Conservation (phyloP, 805 yeast species). For the Peterozyma toletana region DNA sequence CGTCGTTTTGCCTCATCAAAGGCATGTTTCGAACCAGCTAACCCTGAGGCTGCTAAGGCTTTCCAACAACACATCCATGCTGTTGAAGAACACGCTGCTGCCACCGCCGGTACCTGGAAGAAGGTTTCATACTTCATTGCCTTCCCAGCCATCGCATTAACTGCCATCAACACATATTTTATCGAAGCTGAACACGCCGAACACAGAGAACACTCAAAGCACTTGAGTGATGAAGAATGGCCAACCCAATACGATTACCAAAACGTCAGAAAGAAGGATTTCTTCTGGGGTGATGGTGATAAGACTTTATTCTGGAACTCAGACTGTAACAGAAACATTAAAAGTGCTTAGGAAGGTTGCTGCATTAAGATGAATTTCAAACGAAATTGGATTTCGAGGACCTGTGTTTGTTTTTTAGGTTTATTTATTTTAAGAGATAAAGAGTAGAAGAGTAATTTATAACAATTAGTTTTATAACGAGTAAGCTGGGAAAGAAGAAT, state of each 20-base stretch:
- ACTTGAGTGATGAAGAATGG: conserved; percentile 84
- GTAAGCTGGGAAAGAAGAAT: no score
- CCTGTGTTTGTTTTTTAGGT: no score
- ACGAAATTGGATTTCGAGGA: no score
- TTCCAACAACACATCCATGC: conserved; percentile 56
- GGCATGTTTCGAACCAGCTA: conserved; percentile 41
- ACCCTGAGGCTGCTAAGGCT: conserved; percentile 64
- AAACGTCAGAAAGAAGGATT: conserved; percentile 81
- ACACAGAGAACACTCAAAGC: conserved; percentile 74
- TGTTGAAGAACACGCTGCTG: conserved; percentile 71
- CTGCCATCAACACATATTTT: conserved; percentile 75
- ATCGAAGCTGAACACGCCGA: conserved; percentile 84
- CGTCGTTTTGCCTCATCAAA: conserved; percentile 23
- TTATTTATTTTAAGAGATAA: no score
- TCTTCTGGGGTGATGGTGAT: conserved; percentile 99
- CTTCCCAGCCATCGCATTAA: conserved; percentile 68
- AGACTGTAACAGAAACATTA: conserved; percentile 81
- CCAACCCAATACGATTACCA: conserved; percentile 87
- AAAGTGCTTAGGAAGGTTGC: conserved; percentile 9
- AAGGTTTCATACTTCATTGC: conserved; percentile 77
- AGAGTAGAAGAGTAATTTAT: no score
- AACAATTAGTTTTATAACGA: no score
- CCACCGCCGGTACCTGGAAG: conserved; percentile 76
- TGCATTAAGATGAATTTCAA: no score
- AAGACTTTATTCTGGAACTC: conserved; percentile 96